Conservation (phyloP, 2,329 filamentous ascomycete species). For the Bipolaris gigantea region DNA sequence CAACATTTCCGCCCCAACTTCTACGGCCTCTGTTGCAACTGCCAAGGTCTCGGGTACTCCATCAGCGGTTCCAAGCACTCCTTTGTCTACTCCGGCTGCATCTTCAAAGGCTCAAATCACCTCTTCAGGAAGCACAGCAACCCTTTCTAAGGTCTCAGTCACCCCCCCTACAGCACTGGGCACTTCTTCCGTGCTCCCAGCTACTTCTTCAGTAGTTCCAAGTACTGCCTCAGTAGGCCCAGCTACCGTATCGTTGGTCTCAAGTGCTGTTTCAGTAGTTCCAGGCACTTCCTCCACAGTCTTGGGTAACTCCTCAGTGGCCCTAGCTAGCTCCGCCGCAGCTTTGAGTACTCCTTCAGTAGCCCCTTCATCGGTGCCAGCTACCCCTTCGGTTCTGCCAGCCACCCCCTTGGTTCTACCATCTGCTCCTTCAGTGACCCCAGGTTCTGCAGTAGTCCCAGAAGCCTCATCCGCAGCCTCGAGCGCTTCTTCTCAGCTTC, state of each 20-base stretch:
- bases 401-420: too few relatives aligned
- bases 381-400: background rate
- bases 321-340: background rate
- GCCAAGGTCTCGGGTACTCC: too few relatives aligned
- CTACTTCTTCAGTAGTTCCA: background rate
- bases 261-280: background rate
- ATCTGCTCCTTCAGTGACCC: too few relatives aligned
- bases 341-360: background rate
- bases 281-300: background rate
- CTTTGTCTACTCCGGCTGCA: too few relatives aligned
- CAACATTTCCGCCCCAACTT: too few relatives aligned
- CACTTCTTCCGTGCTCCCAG: background rate
- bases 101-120: background rate
- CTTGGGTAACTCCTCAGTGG: background rate
- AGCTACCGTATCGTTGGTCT: background rate
- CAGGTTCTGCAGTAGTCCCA: too few relatives aligned
- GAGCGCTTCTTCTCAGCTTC: too few relatives aligned
- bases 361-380: too few relatives aligned
- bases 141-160: background rate
- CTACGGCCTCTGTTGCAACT: too few relatives aligned
- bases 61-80: too few relatives aligned
- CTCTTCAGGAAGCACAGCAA: background rate
- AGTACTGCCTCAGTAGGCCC: background rate
- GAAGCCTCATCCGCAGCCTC: too few relatives aligned
- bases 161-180: background rate